phyloP scores from a whole-genome alignment of 2,329 filamentous ascomycete genomes.

The Epicoccum nigrum region DNA sequence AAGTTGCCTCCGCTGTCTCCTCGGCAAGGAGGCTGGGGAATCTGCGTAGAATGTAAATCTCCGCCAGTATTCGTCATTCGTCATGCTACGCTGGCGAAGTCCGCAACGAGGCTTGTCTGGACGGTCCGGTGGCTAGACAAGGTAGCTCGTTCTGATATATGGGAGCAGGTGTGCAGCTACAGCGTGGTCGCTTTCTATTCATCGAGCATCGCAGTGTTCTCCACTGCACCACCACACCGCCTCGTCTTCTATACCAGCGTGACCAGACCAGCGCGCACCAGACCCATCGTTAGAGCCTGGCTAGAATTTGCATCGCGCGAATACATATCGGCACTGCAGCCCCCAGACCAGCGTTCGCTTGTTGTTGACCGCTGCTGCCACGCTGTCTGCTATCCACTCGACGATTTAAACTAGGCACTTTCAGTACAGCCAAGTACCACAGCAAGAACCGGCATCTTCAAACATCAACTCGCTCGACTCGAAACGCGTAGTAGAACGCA shows the following conservation, averaged over 20 bases:
- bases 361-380: constrained; percentile 20
- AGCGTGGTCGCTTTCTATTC: constrained; percentile 44
- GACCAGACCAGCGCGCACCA: constrained; percentile 35
- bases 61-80: constrained; percentile 32
- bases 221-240: constrained; percentile 41
- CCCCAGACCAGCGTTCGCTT: constrained; percentile 24
- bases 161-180: constrained; percentile 60
- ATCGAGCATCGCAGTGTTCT: constrained; percentile 28
- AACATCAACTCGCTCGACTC: constrained; percentile 36
- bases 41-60: constrained; percentile 23
- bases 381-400: constrained; percentile 18
- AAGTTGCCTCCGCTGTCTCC: constrained; percentile 23
- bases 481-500: constrained; percentile 38
- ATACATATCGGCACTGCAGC: constrained; percentile 30
- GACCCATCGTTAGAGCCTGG: constrained; percentile 21
- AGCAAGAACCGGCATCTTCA: constrained; percentile 36
- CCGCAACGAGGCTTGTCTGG: constrained; percentile 44
- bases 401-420: constrained; percentile 5
- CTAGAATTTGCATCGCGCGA: constrained; percentile 21
- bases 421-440: constrained; percentile 17
- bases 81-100: constrained; percentile 38
- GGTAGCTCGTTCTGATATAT: constrained; percentile 64
- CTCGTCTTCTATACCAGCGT: constrained; percentile 36
- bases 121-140: constrained; percentile 11
- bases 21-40: constrained; percentile 36